A percentile compares a stretch with the other conserved stretches of the same genome.
Conservation (phyloP, 768 basidiomycete species). For the Naganishia vaughanmartiniae region DNA sequence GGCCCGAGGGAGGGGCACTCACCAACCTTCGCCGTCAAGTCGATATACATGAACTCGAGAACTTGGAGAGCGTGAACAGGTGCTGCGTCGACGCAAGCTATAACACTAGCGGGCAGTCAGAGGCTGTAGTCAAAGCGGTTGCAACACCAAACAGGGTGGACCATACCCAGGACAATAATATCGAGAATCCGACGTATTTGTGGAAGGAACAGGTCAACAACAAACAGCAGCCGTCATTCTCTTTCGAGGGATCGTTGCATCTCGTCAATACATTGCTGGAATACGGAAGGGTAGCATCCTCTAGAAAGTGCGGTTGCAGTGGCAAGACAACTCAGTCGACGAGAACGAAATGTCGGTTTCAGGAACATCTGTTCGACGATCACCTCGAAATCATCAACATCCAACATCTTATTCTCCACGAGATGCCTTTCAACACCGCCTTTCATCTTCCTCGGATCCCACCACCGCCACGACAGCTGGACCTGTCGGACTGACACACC, state of each 20-base stretch:
- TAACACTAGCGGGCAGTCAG: no score
- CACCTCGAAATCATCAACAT: conserved; percentile 28
- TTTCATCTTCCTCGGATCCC: conserved; percentile 21
- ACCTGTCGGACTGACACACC: background rate
- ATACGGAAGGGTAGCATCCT: background rate
- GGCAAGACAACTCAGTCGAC: background rate
- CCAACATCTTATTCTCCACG: conserved; percentile 16
- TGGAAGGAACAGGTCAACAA: background rate
- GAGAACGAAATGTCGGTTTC: background rate
- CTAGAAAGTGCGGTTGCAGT: background rate
- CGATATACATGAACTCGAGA: background rate
- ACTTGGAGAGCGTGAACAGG: background rate
- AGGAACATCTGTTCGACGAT: conserved; percentile 24
- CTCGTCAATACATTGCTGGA: background rate
- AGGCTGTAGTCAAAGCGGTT: background rate
- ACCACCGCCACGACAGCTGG: background rate
- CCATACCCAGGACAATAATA: conserved; percentile 15
- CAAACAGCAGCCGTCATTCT: background rate
- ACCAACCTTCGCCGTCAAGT: background rate
- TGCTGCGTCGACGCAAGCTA: background rate
- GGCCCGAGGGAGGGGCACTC: background rate
- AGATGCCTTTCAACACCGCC: conserved; percentile 11
- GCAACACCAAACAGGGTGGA: background rate
- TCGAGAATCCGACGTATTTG: background rate
- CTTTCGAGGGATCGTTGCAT: background rate